A percentile compares a stretch with the other conserved stretches of the same genome.
Conservation (phyloP, 148 eudicot species). For the Spergularia marina region DNA sequence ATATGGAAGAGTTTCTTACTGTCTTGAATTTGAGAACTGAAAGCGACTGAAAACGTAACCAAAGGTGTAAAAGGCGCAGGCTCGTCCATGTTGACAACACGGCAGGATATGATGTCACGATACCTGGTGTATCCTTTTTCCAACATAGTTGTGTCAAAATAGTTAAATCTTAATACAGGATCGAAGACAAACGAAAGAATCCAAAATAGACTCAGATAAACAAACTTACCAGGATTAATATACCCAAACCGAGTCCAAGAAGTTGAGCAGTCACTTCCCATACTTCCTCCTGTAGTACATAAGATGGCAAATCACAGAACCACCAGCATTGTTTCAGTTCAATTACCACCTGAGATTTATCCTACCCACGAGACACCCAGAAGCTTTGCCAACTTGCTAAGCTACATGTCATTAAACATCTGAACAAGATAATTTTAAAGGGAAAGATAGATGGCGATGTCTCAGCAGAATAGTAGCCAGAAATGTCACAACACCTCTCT, state of each 20-base stretch:
- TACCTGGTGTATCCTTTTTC: conserved; percentile 68
- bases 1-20: conserved; percentile 36
- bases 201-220: not conserved
- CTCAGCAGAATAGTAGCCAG: too few species aligned
- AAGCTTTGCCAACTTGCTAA: not conserved
- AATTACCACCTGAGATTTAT: not conserved
- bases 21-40: conserved; percentile 70
- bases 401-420: not conserved
- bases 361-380: not conserved
- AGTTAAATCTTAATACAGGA: not conserved
- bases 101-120: conserved; percentile 55
- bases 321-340: not conserved
- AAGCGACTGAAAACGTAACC: conserved; percentile 87
- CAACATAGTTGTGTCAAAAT: conserved; percentile 1
- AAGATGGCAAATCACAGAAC: not conserved
- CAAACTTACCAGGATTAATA: conserved; percentile 61
- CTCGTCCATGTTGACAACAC: conserved; percentile 59
- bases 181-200: not conserved
- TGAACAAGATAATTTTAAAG: not conserved
- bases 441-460: not conserved
- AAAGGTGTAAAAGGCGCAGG: conserved; percentile 85
- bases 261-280: conserved; percentile 98
- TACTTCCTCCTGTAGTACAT: conserved; percentile 76
- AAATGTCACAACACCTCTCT: too few species aligned
- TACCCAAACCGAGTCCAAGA: conserved; percentile 85